Percentiles rank a stretch among this genome's conserved stretches.
Evolutionary conservation across 305 asterid species (phyloP).

Genomic region (Plantago coronopus): DNA sequence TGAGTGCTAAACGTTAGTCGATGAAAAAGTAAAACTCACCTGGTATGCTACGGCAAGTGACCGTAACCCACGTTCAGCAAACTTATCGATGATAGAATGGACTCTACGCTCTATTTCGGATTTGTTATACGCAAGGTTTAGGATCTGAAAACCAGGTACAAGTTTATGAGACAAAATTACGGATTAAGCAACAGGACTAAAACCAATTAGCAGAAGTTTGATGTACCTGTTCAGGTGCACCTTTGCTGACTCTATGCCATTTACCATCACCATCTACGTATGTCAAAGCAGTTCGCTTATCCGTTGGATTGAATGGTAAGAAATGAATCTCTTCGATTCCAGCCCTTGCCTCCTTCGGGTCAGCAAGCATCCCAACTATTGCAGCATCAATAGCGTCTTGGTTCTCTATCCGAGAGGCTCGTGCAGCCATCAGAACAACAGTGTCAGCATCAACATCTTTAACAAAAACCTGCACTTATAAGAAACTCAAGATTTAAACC

Average conservation of each 20-base stretch:
- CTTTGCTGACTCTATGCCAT: slow-evolving; percentile 73
- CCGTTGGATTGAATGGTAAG: slow-evolving; percentile 74
- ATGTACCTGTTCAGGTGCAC: slow-evolving; percentile 75
- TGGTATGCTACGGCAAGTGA: slow-evolving; percentile 76
- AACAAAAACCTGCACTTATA: slow-evolving; percentile 41
- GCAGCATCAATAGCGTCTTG: slow-evolving; percentile 89
- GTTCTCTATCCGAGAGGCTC: slow-evolving; percentile 76
- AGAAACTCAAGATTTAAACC: slow-evolving; percentile 18
- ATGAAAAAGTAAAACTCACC: slow-evolving; percentile 31
- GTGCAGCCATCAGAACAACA: slow-evolving; percentile 77
- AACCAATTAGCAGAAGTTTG: slow-evolving; percentile 16
- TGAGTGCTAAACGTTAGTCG: slow-evolving; percentile 4
- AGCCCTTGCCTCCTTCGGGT: slow-evolving; percentile 78
- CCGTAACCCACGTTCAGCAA: slow-evolving; percentile 67
- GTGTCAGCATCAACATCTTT: slow-evolving; percentile 65
- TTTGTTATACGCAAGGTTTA: slow-evolving; percentile 54
- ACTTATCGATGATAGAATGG: slow-evolving; percentile 55
- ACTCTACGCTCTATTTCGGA: slow-evolving; percentile 64
- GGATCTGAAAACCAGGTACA: slow-evolving; percentile 40
- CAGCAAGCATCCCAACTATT: slow-evolving; percentile 73
- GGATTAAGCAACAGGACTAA: slow-evolving; percentile 7
- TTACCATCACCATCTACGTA: slow-evolving; percentile 52
- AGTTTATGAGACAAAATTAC: slow-evolving; percentile 24
- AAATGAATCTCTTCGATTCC: slow-evolving; percentile 66
- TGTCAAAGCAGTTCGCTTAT: slow-evolving; percentile 69